A percentile compares a stretch with the other conserved stretches of the same genome.
Conservation (phyloP, 306 rosid genomes). For the Lathyrus tuberosus region DNA sequence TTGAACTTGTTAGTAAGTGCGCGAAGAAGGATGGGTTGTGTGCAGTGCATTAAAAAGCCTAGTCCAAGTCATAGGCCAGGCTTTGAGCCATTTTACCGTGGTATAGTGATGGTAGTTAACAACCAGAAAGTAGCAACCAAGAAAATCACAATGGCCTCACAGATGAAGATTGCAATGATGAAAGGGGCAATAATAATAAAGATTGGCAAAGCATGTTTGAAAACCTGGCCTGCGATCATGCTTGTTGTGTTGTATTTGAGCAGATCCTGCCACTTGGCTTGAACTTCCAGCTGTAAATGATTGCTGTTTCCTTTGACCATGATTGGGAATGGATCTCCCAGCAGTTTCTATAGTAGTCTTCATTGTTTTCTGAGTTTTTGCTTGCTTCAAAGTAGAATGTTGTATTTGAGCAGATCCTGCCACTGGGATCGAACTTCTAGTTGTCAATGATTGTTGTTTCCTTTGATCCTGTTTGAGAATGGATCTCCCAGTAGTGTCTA, state of each 20-base stretch:
- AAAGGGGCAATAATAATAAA: slow-evolving; percentile 42
- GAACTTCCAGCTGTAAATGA: slow-evolving; percentile 1
- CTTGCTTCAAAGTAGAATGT: slow-evolving; percentile 6
- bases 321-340: not conserved
- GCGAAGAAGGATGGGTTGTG: slow-evolving; percentile 97
- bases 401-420: not conserved
- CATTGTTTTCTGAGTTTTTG: not conserved
- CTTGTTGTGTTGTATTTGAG: not conserved
- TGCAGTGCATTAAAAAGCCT: slow-evolving; percentile 79
- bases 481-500: not conserved
- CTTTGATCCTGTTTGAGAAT: not conserved
- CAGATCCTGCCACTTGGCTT: not conserved
- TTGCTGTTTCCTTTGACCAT: not conserved
- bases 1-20: slow-evolving; percentile 34
- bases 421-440: not conserved
- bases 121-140: slow-evolving; percentile 26
- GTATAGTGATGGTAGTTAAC: not conserved
- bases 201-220: slow-evolving; percentile 58
- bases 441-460: not conserved
- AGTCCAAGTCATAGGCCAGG: slow-evolving; percentile 68
- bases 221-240: not conserved
- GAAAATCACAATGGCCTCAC: slow-evolving; percentile 28
- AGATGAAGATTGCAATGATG: slow-evolving; percentile 48
- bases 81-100: slow-evolving; percentile 38
- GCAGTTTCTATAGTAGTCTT: not conserved